These are phyloP conservation scores for Tetragonia tetragonoides DNA, from an alignment of 148 eudicot species.

Conservation along the genomic window DNA sequence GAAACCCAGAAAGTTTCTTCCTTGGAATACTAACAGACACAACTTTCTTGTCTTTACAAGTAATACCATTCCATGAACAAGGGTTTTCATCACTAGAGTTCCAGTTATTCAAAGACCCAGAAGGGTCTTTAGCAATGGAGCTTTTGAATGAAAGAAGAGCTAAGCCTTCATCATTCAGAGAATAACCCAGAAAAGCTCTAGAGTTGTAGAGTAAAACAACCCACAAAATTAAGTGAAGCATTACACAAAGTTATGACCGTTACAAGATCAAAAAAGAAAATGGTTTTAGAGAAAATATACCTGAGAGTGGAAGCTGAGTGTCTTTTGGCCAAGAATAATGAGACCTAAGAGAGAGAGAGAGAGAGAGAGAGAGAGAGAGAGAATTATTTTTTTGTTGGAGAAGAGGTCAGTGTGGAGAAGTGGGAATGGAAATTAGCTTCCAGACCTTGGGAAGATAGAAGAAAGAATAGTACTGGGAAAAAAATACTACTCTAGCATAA, in stretches of 20 bases:
- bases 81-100: slow-evolving; percentile 73
- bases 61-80: slow-evolving; percentile 96
- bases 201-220: slow-evolving; percentile 37
- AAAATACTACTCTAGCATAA: not conserved
- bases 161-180: slow-evolving; percentile 72
- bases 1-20: slow-evolving; percentile 67
- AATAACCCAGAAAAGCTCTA: slow-evolving; percentile 28
- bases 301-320: slow-evolving; percentile 20
- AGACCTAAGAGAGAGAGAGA: slow-evolving; percentile 19
- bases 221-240: slow-evolving; percentile 43
- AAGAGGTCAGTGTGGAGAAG: slow-evolving; percentile 20
- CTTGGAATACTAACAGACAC: slow-evolving; percentile 83
- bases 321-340: slow-evolving; percentile 10
- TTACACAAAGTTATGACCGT: slow-evolving; percentile 34
- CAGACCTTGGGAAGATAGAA: slow-evolving; percentile 39
- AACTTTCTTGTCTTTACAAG: slow-evolving; percentile 72
- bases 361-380: slow-evolving; percentile 16
- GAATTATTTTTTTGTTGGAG: slow-evolving; percentile 11
- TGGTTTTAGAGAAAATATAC: slow-evolving; percentile 16
- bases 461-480: not conserved
- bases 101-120: slow-evolving; percentile 69
- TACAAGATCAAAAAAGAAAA: slow-evolving; percentile 19
- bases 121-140: slow-evolving; percentile 71
- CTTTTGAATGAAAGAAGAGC: slow-evolving; percentile 74
- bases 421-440: slow-evolving; percentile 33